Conservation (phyloP, 176 grass and related monocot species). For the Carex pumila region DNA sequence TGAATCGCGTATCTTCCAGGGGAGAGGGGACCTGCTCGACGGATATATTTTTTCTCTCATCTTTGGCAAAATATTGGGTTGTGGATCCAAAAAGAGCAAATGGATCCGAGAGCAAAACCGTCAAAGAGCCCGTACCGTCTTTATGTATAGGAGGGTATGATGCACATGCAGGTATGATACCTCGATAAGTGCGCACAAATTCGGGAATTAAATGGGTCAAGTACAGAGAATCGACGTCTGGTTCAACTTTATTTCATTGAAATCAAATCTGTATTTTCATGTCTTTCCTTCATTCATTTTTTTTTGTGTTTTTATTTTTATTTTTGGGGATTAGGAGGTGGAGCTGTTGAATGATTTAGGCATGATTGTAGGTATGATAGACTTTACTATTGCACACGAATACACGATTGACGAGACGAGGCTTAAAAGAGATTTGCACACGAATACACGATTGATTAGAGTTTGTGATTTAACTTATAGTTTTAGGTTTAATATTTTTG, state of each 20-base stretch:
- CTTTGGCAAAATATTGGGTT: neutral
- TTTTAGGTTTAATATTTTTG: too few relatives aligned
- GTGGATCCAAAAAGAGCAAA: neutral
- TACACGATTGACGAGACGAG: neutral
- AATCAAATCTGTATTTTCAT: neutral
- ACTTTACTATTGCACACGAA: neutral
- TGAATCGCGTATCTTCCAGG: neutral
- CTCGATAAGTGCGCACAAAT: neutral
- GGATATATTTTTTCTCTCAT: neutral
- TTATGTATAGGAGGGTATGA: neutral
- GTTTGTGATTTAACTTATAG: too few relatives aligned
- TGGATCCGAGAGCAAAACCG: neutral
- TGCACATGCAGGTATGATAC: neutral
- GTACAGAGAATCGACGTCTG: neutral
- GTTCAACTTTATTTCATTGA: constrained; percentile 7
- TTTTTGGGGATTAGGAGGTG: neutral
- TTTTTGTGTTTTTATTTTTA: neutral
- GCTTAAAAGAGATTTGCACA: neutral
- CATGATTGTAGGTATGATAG: constrained; percentile 15
- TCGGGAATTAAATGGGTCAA: constrained; percentile 9
- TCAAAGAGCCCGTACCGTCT: neutral
- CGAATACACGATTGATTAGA: neutral
- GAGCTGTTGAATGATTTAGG: constrained; percentile 10
- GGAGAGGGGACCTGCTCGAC: neutral
- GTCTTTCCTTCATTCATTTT: neutral